phyloP scores from a whole-genome alignment of 306 rosid species.

The Glycine soja region DNA sequence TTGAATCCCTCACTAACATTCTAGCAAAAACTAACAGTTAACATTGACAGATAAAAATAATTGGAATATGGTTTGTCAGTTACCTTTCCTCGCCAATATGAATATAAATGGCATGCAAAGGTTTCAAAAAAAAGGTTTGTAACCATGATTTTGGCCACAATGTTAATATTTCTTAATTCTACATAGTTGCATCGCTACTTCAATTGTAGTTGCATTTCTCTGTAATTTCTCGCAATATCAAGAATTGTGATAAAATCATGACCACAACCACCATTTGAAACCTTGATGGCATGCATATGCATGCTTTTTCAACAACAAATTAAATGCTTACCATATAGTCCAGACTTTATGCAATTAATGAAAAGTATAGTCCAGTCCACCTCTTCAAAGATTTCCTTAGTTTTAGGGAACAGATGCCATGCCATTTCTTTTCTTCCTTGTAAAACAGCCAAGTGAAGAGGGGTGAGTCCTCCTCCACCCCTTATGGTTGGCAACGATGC shows the following conservation, averaged over 20 bases:
- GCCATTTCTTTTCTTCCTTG: constrained; percentile 51
- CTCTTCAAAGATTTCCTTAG: constrained; percentile 9
- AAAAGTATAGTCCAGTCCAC: constrained; percentile 42
- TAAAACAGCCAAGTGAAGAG: constrained; percentile 49
- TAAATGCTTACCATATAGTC: constrained; percentile 50
- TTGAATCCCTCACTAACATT: no score
- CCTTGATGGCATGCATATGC: neutral
- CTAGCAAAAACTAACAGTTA: no score
- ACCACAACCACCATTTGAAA: neutral
- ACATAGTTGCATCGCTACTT: no score
- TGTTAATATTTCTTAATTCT: no score
- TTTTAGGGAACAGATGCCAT: neutral
- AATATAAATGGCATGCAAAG: neutral
- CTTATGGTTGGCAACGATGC: constrained; percentile 31
- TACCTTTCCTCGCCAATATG: neutral
- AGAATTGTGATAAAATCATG: neutral
- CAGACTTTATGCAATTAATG: constrained; percentile 33
- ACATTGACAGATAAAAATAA: no score
- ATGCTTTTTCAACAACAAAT: neutral
- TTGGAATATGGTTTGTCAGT: neutral
- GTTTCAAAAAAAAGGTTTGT: no score
- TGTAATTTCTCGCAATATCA: no score
- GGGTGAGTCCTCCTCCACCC: constrained; percentile 43
- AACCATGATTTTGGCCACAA: neutral
- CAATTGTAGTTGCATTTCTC: no score